Evolutionary conservation across 148 eudicot species (phyloP).

Genomic region (Cornus controversa): DNA sequence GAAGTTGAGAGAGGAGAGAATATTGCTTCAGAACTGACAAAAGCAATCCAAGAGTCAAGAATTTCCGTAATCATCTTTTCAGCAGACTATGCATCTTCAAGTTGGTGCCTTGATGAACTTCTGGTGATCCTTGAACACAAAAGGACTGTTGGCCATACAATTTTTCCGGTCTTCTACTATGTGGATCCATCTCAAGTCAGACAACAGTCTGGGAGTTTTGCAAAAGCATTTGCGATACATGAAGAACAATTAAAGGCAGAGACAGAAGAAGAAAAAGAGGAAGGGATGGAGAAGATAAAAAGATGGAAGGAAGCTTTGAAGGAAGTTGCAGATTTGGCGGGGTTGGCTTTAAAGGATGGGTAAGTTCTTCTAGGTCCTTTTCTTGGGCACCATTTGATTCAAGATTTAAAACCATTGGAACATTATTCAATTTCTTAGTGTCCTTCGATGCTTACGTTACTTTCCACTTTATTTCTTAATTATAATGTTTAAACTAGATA

Average conservation of each 20-base stretch:
- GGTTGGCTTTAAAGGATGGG: slow-evolving; percentile 5
- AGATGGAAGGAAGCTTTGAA: background rate
- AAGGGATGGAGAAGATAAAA: background rate
- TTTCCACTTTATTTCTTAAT: no score
- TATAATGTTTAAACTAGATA: no score
- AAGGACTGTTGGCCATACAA: background rate
- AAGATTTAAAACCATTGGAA: no score
- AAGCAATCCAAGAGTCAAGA: slow-evolving; percentile 4
- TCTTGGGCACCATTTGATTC: background rate
- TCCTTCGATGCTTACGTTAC: no score
- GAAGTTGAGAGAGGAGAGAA: slow-evolving; percentile 5
- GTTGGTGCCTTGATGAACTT: slow-evolving; percentile 9
- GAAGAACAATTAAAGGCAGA: background rate
- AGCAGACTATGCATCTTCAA: background rate
- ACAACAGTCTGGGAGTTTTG: slow-evolving; percentile 7
- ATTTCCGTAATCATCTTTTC: slow-evolving; percentile 8
- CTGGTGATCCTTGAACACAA: background rate
- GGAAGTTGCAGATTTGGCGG: background rate
- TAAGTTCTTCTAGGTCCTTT: background rate
- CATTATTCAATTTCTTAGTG: no score
- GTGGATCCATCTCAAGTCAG: slow-evolving; percentile 7
- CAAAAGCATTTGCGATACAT: background rate
- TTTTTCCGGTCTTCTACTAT: slow-evolving; percentile 1
- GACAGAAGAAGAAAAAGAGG: no score
- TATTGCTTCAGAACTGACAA: background rate